phyloP scores from a whole-genome alignment of 352 stramenopile species.

The Pythium periplocum region DNA sequence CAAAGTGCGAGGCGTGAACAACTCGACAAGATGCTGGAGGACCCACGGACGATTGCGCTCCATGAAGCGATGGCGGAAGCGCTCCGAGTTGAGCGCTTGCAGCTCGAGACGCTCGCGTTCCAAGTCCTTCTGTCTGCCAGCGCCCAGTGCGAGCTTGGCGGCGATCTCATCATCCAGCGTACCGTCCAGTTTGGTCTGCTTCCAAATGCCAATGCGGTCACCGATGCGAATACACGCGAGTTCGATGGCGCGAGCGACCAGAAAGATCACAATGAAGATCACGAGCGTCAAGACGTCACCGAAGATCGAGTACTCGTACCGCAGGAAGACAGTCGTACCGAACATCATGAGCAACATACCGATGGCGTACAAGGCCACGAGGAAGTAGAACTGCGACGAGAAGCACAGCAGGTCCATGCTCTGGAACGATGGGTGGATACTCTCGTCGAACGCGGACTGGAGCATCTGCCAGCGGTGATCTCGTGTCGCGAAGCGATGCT shows the following conservation, averaged over 20 bases:
- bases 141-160: constrained; percentile 91
- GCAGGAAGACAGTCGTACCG: constrained; percentile 91
- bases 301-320: constrained; percentile 92
- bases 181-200: constrained; percentile 87
- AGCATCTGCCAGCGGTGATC: constrained; percentile 92
- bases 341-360: constrained; percentile 92
- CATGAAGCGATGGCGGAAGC: constrained; percentile 95
- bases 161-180: constrained; percentile 96
- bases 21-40: constrained; percentile 93
- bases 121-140: constrained; percentile 91
- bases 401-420: constrained; percentile 95
- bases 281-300: constrained; percentile 89
- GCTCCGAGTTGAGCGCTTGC: constrained; percentile 95
- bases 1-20: constrained; percentile 93
- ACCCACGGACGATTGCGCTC: constrained; percentile 97
- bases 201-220: constrained; percentile 88
- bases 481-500: constrained; percentile 93
- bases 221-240: constrained; percentile 55
- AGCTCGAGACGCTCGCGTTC: constrained; percentile 95
- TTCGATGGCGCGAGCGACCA: constrained; percentile 67
- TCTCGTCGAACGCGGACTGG: constrained; percentile 86
- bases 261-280: constrained; percentile 83
- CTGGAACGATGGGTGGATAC: constrained; percentile 90
- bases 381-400: constrained; percentile 92
- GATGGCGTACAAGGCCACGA: constrained; percentile 76